Base-by-base conservation (phyloP, 345 rosid genomes). In the Arabidopsis arenosa region DNA sequence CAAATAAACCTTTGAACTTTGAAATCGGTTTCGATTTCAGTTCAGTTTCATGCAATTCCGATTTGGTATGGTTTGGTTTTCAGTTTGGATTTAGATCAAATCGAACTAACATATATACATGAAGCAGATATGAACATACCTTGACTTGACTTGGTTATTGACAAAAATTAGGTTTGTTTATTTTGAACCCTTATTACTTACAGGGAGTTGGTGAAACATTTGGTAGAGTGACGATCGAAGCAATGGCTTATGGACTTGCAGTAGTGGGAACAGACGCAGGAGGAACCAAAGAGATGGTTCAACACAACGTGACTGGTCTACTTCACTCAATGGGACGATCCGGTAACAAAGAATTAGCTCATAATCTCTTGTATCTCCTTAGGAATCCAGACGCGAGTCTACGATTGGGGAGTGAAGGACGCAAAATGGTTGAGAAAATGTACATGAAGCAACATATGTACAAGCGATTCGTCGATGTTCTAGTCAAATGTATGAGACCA, bases 151-250 rank as follows among this genome's bases (percentile, higher is more conserved):
- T 18, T 18, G 21, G 21, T 18, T 18, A 18, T 18, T 18, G 21
- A 18, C 21, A 18, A 18, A 18, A 18, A 18, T 18, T 18, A 18
- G 17, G 66, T 39, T 18, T 39, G 17, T 13, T 28, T 28, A 4
- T 3, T 52, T 56, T 58, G 36, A 13, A 21, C 1, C 9, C 0
- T 13, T 35, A 28, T 15, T 9, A 36, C 0, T 15, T 23, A 9
- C 61, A 93, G 98, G 96, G 96, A 52, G 73, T 87, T 26, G 98
- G 98, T 79, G 98, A 94, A 83, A 94, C 97, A 32, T 94, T 94
- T 76, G 98, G 98, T 65, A 94, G 98, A 85, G 98, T 94, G 64
- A 94, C 97, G 9, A 87, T 94, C 64, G 98, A 94, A 87, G 98
- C 96, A 72, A 94, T 91, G 98, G 95, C 97, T 0, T 94, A 90